Evolutionary conservation across 495 filamentous ascomycete genomes (phyloP), one percentile per base, ranked within the genome.

Genomic region (Xylaria nigripes): DNA sequence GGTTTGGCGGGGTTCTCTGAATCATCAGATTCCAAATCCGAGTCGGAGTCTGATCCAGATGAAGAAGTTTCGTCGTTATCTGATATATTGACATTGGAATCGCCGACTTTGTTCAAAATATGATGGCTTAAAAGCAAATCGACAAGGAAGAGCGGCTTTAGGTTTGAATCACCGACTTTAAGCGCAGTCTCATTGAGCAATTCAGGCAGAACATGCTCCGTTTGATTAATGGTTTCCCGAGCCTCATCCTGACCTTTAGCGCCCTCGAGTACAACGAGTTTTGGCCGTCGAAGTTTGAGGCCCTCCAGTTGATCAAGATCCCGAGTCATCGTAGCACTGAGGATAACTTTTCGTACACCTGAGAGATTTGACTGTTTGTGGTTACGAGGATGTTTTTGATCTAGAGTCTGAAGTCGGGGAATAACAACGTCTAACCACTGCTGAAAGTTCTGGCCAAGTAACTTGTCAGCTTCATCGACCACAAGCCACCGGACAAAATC

Each of bases 321-420:
- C 27, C 81, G 77, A 2, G 90, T 95, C 87, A 98, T 95, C 0
- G 94, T 96, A 7, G 93, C 93, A 64, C 89, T 95, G 10, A 96
- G 74, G 32, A 95, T 73, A 21, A 96, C 75, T 66, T 95, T 95
- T 41, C 81, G 70, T 41, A 80, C 73, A 10, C 80, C 69, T 0
- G 73, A 68, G 24, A 70, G 59, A 56, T 73, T 72, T 13, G 67
- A 73, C 9, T 73, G 74, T 42, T 76, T 78, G n/a, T 78, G 72
- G 45, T 76, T 76, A 6, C 76, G 72, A 2, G 65, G 54, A 8
- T 59, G 57, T 1, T 54, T 67, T 24, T 57, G 62, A 3, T 68
- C 61, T 3, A 70, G 67, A 49, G 75, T 71, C 56, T 85, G 75
- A 45, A 95, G 65, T 6, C 75, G 79, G 1, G 74, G 76, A 63